Evolutionary conservation across 129 eudicot species (phyloP), one percentile per base, ranked within the genome.

Genomic region (Saposhnikovia divaricata): DNA sequence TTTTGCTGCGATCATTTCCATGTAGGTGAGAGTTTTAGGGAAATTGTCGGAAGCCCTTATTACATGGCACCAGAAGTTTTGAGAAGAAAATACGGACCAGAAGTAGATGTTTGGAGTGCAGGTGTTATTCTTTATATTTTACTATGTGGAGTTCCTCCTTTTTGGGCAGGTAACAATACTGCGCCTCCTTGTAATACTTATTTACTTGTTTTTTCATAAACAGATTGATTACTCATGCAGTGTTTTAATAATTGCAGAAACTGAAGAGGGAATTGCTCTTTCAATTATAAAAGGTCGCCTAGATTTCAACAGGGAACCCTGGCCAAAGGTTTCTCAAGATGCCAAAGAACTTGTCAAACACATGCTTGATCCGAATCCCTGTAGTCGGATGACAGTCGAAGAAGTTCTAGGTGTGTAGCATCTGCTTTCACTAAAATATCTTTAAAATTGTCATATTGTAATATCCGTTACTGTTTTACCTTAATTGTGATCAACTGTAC

Each of bases 211-310:
- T 61, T 4, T 4, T n/a, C 18, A 51, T 50, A 50, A 23, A 23
- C 11, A n/a, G 21, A 21, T 61, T 61, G 21, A 21, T 61, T 61
- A 61, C 12, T 23, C 13, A 61, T 61, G 43, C 50, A n/a, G 5
- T 79, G 86, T 71, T 82, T 80, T 83, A 78, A 66, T 84, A 85
- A 83, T 88, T 65, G 87, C 97, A 94, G 98, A 94, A 87, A 94
- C 88, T 72, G 98, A 94, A 92, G 98, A 94, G 83, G 98, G 96
- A 78, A 94, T 94, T 80, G 98, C 98, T 75, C 93, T 90, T 72
- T 89, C 98, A 82, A 94, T 94, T 39, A 85, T 94, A 25, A 77
- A 61, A 81, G 89, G 98, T 25, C 89, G 85, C 46, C 79, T 92
- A 75, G 96, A 94, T 78, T 94, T 90, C 75, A 77, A 82, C 5